Evolutionary conservation across 306 rosid species (phyloP).

Genomic region (Oxytropis ochrocephala): DNA sequence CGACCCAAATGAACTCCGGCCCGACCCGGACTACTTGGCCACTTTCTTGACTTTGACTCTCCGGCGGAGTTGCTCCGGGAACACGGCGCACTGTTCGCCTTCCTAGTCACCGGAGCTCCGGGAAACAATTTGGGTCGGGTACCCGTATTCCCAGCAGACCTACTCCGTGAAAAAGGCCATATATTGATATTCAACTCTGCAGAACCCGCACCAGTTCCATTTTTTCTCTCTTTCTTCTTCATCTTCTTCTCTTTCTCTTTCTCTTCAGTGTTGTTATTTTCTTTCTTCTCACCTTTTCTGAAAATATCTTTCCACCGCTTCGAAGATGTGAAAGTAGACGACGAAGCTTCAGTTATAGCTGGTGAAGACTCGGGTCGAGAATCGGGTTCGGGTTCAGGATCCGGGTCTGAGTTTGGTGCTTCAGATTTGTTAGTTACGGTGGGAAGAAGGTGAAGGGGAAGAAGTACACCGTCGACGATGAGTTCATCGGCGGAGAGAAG

Average conservation of each 20-base stretch:
- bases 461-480: slow-evolving; percentile 73
- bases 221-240: slow-evolving; percentile 48
- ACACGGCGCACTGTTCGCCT: slow-evolving; percentile 92
- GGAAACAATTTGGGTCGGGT: slow-evolving; percentile 53
- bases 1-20: slow-evolving; percentile 77
- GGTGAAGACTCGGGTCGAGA: slow-evolving; percentile 24
- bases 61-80: slow-evolving; percentile 95
- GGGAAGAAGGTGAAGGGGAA: slow-evolving; percentile 63
- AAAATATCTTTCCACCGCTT: slow-evolving; percentile 90
- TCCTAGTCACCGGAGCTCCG: slow-evolving; percentile 52
- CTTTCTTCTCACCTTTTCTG: slow-evolving; percentile 58
- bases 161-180: slow-evolving; percentile 92
- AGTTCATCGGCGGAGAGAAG: slow-evolving; percentile 92
- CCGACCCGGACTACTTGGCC: slow-evolving; percentile 88
- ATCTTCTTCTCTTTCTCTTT: slow-evolving; percentile 30
- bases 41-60: slow-evolving; percentile 76
- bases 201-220: slow-evolving; percentile 35
- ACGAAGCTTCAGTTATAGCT: slow-evolving; percentile 12
- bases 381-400: slow-evolving; percentile 19
- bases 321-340: slow-evolving; percentile 43
- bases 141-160: slow-evolving; percentile 76
- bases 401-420: background rate
- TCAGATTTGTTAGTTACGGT: background rate
- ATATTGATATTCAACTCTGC: slow-evolving; percentile 87
- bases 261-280: slow-evolving; percentile 19